A percentile compares a stretch with the other conserved stretches of the same genome.
Evolutionary conservation across 345 rosid species (phyloP).

Genomic region (Aquilaria sinensis): DNA sequence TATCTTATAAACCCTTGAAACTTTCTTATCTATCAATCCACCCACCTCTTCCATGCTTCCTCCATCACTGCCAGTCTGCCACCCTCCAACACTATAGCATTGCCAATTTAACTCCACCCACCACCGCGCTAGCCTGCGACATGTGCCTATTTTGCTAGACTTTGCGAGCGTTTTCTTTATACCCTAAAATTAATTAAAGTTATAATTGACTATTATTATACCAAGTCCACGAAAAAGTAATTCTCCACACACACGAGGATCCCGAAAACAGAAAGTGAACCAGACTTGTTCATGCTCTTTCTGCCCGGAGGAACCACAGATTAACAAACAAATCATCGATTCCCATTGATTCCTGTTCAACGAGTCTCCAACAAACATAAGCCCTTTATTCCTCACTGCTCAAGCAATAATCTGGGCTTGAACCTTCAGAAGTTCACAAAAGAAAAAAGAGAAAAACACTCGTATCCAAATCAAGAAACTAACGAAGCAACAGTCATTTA

Average conservation of each 20-base stretch:
- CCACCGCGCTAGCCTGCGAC: no score
- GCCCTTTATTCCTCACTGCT: constrained; percentile 89
- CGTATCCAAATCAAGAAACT: neutral
- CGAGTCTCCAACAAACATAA: constrained; percentile 98
- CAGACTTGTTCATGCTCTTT: constrained; percentile 60
- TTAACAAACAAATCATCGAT: constrained; percentile 93
- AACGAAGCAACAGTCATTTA: neutral
- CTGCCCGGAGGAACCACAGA: constrained; percentile 58
- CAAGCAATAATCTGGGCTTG: constrained; percentile 55
- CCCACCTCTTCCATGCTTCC: no score
- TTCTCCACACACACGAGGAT: constrained; percentile 32
- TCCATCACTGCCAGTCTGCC: no score
- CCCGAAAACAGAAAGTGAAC: constrained; percentile 61
- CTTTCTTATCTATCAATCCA: no score
- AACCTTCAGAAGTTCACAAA: constrained; percentile 35
- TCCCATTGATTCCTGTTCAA: constrained; percentile 98
- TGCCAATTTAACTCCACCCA: no score
- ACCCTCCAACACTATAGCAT: no score
- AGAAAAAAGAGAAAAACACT: constrained; percentile 2
- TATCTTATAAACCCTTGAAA: no score
- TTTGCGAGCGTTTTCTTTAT: no score
- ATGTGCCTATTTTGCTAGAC: no score
- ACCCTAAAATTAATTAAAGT: no score
- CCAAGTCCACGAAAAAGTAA: no score
- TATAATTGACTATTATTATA: no score